Evolutionary conservation across 2,329 filamentous ascomycete species (phyloP), one percentile per base, ranked within the genome.

Genomic region (Gaeumannomyces tritici): DNA sequence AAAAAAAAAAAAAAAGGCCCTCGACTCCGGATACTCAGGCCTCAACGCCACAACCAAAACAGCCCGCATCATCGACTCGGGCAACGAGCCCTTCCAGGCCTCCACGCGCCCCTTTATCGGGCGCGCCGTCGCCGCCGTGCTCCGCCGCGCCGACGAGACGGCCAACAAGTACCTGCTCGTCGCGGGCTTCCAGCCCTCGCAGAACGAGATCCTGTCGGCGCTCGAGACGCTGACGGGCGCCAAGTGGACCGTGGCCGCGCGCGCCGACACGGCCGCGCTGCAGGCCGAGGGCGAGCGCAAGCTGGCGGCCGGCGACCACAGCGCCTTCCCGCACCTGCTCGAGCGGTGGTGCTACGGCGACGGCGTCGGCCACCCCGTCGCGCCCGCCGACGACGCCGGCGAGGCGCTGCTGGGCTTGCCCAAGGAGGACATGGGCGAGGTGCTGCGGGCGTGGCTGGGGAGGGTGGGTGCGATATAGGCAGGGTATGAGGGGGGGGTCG

Each of bases 141-240:
- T 62, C 24, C 26, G 31, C 33, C 33, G 18, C 26, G 56, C 61
- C 18, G 56, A 47, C 21, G 55, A 54, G 56, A 62, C 61, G 27
- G 57, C 18, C 21, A 59, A 62, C 47, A 29, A 35, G 47, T 12
- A 29, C 21, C 33, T 62, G 15, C 55, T 29, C 11, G n/a, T 76
- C 1, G 83, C 81, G 0, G 80, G 81, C 18, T 82, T 87, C 2
- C 78, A 82, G 68, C 8, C 59, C 21, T 27, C 56, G 18, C 55
- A 59, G 35, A 81, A 81, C 15, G 76, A 87, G 64, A 72, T 89
- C 2, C 68, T 88, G 2, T 71, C 73, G 21, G 69, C 77, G 0
- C 72, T 83, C 2, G 82, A 89, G 72, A 78, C 80, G 63, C 72
- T 78, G 12, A 83, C 80, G 0, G 35, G 35, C 2, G 79, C 78